Conservation (phyloP, 257 asterid genomes). For the Plectranthus barbatus region DNA sequence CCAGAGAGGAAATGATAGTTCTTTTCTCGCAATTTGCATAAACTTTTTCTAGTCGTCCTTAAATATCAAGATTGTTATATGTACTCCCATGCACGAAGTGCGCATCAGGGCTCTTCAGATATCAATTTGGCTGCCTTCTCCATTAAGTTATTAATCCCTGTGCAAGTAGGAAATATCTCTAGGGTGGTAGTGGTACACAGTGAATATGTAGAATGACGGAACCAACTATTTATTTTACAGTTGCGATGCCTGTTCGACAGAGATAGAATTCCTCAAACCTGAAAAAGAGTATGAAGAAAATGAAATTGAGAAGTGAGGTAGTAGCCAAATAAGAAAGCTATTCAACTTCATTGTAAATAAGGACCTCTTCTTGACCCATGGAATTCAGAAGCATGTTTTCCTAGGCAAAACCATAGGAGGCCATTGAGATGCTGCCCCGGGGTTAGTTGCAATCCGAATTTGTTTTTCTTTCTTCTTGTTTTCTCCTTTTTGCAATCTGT, state of each 20-base stretch:
- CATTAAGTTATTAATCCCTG: not conserved
- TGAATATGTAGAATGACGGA: not conserved
- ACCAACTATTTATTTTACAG: not conserved
- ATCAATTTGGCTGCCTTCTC: not conserved
- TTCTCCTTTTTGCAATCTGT: not conserved
- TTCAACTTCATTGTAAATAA: not conserved
- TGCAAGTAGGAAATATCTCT: not conserved
- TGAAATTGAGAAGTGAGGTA: not conserved
- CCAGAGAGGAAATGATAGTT: not conserved
- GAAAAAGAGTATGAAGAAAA: not conserved
- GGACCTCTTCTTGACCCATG: not conserved
- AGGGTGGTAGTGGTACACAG: not conserved
- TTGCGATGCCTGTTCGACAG: not conserved
- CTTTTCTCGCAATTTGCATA: not conserved
- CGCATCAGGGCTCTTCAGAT: not conserved
- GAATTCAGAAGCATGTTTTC: not conserved
- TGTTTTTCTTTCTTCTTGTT: not conserved
- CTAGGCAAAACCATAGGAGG: not conserved
- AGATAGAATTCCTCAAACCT: too few species aligned
- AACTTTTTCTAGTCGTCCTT: not conserved
- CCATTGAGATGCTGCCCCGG: not conserved
- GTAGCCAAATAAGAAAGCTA: not conserved
- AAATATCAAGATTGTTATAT: not conserved
- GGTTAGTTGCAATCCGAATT: not conserved
- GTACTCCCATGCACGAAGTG: not conserved